Evolutionary conservation across 75 land plant genomes (phyloP).

Genomic region (Cupressus sempervirens): DNA sequence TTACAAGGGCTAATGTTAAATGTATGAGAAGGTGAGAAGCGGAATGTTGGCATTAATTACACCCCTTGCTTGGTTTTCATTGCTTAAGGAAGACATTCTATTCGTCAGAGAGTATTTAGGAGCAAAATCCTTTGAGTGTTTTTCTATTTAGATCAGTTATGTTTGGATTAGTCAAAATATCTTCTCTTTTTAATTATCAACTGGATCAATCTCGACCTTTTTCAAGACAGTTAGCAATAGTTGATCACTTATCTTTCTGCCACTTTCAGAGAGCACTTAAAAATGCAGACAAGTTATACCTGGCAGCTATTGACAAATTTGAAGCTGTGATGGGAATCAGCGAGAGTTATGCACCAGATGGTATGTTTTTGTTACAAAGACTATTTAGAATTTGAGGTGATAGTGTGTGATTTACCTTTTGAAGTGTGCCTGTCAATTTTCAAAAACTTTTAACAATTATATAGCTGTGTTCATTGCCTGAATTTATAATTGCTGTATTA

Average conservation of each 20-base stretch:
- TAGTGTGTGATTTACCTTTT: neutral
- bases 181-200: neutral
- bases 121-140: neutral
- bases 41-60: neutral
- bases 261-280: slow-evolving; percentile 61
- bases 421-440: neutral
- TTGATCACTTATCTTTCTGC: neutral
- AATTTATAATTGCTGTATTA: neutral
- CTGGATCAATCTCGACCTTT: neutral
- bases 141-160: neutral
- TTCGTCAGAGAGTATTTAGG: neutral
- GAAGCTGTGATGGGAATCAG: slow-evolving; percentile 82
- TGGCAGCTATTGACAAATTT: slow-evolving; percentile 97
- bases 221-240: neutral
- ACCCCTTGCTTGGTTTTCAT: neutral
- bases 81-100: neutral
- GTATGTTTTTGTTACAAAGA: slow-evolving; percentile 30
- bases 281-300: slow-evolving; percentile 88
- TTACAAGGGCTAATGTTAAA: too few relatives aligned
- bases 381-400: neutral
- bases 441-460: neutral
- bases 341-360: slow-evolving; percentile 69
- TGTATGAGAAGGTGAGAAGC: too few relatives aligned
- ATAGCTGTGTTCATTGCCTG: neutral
- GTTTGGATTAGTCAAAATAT: neutral